Evolutionary conservation across 2,329 filamentous ascomycete genomes (phyloP), one percentile per base, ranked within the genome.

Genomic region (Tolypocladium tundrense): DNA sequence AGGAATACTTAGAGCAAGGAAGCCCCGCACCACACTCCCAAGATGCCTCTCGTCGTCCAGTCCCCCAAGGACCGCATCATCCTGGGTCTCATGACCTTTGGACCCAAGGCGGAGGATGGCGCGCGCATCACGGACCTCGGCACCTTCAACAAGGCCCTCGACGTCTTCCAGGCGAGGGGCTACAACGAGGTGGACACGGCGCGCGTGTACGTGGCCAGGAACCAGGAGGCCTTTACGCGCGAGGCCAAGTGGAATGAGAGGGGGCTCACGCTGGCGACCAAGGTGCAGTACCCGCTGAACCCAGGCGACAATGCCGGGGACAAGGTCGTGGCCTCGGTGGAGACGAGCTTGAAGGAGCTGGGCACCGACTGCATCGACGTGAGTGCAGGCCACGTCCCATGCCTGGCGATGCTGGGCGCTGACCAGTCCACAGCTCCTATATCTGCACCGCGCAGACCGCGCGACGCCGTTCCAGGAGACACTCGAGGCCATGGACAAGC

Each of bases 151-250:
- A 82, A 82, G 64, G 81, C 82, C 50, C 83, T 96, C 42, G 87
- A 93, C 69, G 79, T 86, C 62, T 85, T 96, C 68, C 88, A 93
- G 71, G 75, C 78, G n/a, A 81, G 86, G 58, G 90, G 90, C 42
- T 93, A 95, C 75, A 86, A 86, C 68, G 91, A 96, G 68, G 74
- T 96, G 42, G 91, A 96, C 69, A 96, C 91, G 1, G 90, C 91
- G 0, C 83, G 90, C 33, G 69, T 83, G 58, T 96, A 96, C 66
- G 76, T 88, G 19, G 85, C 75, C 53, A 84, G 87, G 54, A 75
- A 84, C 63, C 90, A 96, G 69, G 91, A 96, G 72, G 87, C 82
- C 14, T 95, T 87, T 72, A 92, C 90, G 6, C 78, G 82, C 19
- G 79, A 90, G 63, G 85, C 88, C 3, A 81, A 80, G 55, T 96